phyloP scores from a whole-genome alignment of 2,329 filamentous ascomycete species.

The Claviceps sorghi region DNA sequence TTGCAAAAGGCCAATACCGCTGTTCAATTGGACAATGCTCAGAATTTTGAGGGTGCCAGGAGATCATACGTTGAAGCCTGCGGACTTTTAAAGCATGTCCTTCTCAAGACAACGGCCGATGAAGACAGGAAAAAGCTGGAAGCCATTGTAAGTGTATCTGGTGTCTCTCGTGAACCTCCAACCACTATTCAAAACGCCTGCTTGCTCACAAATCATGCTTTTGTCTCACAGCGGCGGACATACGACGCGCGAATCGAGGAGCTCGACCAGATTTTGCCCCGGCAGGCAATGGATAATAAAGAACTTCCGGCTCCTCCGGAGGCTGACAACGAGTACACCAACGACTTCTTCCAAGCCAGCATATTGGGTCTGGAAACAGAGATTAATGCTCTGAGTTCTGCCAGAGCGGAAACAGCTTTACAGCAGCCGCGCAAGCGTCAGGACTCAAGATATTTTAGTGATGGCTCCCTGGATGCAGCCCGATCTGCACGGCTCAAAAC shows the following conservation, averaged over 20 bases:
- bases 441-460: constrained; percentile 9
- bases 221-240: constrained; percentile 52
- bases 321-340: constrained; percentile 26
- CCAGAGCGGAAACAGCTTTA: constrained; percentile 10
- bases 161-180: background rate
- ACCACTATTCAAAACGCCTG: background rate
- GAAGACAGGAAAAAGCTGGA: constrained; percentile 86
- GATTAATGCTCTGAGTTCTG: constrained; percentile 23
- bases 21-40: constrained; percentile 87
- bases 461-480: constrained; percentile 12
- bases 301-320: constrained; percentile 58
- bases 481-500: constrained; percentile 6
- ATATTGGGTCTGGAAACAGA: constrained; percentile 1
- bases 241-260: constrained; percentile 86
- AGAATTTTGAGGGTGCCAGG: constrained; percentile 84
- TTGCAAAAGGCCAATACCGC: constrained; percentile 92
- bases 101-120: constrained; percentile 67
- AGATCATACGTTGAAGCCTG: constrained; percentile 88
- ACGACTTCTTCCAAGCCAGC: constrained; percentile 1
- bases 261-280: constrained; percentile 55
- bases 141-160: constrained; percentile 60
- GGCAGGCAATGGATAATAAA: constrained; percentile 46
- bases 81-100: constrained; percentile 71
- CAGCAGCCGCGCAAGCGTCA: constrained; percentile 10
- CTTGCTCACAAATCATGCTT: background rate